Base-by-base conservation (phyloP, 2,329 filamentous ascomycete species). In the Colletotrichum graminicola region DNA sequence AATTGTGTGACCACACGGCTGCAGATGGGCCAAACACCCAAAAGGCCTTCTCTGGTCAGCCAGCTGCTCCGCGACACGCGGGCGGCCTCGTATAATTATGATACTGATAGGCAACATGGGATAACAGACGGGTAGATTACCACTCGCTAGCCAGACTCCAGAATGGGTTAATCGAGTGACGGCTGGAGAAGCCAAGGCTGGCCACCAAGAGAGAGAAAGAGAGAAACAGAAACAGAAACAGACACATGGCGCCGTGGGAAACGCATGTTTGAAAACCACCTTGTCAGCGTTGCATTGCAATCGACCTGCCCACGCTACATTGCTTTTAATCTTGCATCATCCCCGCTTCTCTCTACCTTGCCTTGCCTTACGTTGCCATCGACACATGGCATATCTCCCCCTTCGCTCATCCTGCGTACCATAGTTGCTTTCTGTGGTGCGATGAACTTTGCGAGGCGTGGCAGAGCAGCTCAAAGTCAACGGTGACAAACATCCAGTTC, bases 401-500 rank as follows among this genome's bases (percentile, higher is more conserved):
- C 36, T 41, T n/a, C 18, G 23, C 14, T 56, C 23, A 62, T 57
- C 67, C 47, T 57, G 56, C 49, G 67, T 51, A n/a, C n/a, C n/a
- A n/a, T n/a, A 23, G 67, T 57, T 51, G n/a, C 49, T 65, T 67
- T 61, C 43, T 14, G 7, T 57, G 64, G 56, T 71, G 57, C 67
- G 68, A 71, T 67, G 64, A 71, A 71, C 64, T 71, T 52, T 67
- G 57, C 59, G 32, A 67, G 64, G 68, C 68, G 57, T 65, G 60
- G 65, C 57, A 52, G 57, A 43, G 64, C 62, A 62, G 64, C 64
- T 49, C 23, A 45, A 57, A 62, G 51, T 67, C 65, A 67, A 62
- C 67, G 68, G 56, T 36, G 62, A 71, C 64, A 64, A 71, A 63
- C 68, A 67, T 68, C 68, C 52, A 62, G 64, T 71, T 71, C 57